Evolutionary conservation across 305 asterid genomes (phyloP), one percentile per base, ranked within the genome.

Genomic region (Plantago lanceolata): DNA sequence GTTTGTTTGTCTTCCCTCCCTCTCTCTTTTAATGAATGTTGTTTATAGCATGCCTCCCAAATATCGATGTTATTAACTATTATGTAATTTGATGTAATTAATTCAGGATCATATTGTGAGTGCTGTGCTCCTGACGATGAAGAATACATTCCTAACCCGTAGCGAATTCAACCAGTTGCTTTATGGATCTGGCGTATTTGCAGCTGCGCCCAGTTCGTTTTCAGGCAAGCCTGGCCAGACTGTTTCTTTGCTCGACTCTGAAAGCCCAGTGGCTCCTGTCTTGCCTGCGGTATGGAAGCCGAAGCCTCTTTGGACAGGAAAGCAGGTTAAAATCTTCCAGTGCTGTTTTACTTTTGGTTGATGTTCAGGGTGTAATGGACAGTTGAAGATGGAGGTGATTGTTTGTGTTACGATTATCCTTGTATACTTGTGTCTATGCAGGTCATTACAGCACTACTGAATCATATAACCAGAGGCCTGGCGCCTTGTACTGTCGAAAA

Each of bases 261-360:
- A 89, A 71, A 80, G 85, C 65, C n/a, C 70, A 63, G 78, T 84
- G 75, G 79, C 67, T 65, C 75, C 88, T 67, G 73, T 87, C 48
- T 72, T 85, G 77, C 99, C 99, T 48, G 67, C 97, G 60, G 72
- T 87, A 45, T 89, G 90, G 97, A 89, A 85, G 77, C 99, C 99
- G 47, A 78, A 76, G 76, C 99, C 95, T 68, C 95, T 89, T 71
- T 93, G 99, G 99, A 93, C 99, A 15, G 99, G 99, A 71, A 93
- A 93, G 62, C 99, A 93, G 99, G 99, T 93, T 63, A 76, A 65
- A 5, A 61, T 56, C 59, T 59, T 62, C 9, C 35, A 48, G 61
- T 20, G 45, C 45, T 40, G 45, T 40, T 40, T 40, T 40, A 12
- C 15, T 12, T 40, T 33, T 33, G 40, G 11, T 33, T 33, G 40